Conservation (phyloP, 176 grass and related monocot genomes). For the Bolboschoenus planiculmis region DNA sequence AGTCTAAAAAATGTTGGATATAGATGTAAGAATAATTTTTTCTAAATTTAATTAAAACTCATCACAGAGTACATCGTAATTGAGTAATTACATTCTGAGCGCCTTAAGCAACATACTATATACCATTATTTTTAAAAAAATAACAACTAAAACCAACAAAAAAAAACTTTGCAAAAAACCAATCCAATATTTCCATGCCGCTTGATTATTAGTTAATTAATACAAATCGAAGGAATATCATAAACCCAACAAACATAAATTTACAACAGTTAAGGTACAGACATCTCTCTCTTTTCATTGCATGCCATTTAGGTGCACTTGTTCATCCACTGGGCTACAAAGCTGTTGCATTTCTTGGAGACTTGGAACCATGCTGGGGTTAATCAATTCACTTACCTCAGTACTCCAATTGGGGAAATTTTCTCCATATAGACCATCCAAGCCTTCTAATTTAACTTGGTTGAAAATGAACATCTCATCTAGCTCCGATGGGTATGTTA, state of each 20-base stretch:
- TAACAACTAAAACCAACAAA: background rate
- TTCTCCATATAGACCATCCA: constrained; percentile 26
- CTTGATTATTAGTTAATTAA: constrained; percentile 21
- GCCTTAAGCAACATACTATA: background rate
- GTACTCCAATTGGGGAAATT: constrained; percentile 25
- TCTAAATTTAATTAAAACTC: background rate
- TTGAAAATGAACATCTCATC: constrained; percentile 33
- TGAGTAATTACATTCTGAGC: background rate
- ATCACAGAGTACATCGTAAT: background rate
- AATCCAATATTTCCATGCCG: background rate
- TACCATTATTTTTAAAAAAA: background rate
- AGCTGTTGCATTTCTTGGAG: constrained; percentile 24
- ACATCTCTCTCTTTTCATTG: constrained; percentile 8
- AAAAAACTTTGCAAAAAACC: background rate
- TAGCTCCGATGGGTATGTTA: constrained; percentile 6
- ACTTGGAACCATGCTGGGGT: constrained; percentile 23
- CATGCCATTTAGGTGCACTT: constrained; percentile 10
- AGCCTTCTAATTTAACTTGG: constrained; percentile 24
- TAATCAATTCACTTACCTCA: constrained; percentile 24
- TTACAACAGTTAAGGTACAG: background rate
- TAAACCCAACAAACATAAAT: background rate
- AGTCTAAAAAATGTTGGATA: background rate
- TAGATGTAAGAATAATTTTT: background rate
- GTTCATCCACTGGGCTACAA: constrained; percentile 12
- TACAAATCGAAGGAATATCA: constrained; percentile 25